These are phyloP conservation scores for Cutaneotrichosporon cyanovorans DNA, from an alignment of 1,284 basidiomycete genomes.

Conservation along the genomic window DNA sequence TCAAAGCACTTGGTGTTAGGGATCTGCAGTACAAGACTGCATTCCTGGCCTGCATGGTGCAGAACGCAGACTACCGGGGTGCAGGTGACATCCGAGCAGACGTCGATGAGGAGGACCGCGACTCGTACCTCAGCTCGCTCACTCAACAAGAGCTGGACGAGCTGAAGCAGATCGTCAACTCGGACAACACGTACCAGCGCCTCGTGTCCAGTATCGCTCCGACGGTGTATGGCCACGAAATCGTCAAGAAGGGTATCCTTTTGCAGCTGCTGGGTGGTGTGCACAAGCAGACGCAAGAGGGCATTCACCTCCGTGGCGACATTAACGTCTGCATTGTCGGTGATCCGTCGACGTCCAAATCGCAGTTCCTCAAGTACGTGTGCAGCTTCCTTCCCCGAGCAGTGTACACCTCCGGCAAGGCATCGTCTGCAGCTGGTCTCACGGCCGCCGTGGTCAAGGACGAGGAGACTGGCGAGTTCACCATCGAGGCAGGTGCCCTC, in stretches of 20 bases:
- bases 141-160: slow-evolving; percentile 94
- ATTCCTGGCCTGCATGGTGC: slow-evolving; percentile 96
- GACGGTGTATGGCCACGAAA: slow-evolving; percentile 96
- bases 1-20: slow-evolving; percentile 89
- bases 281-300: slow-evolving; percentile 92
- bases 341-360: slow-evolving; percentile 94
- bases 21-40: slow-evolving; percentile 98
- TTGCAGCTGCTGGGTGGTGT: slow-evolving; percentile 99
- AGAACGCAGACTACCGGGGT: slow-evolving; percentile 77
- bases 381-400: slow-evolving; percentile 98
- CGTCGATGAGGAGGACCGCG: slow-evolving; percentile 62
- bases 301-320: slow-evolving; percentile 94
- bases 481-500: slow-evolving; percentile 95
- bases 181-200: slow-evolving; percentile 87
- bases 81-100: slow-evolving; percentile 76
- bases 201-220: slow-evolving; percentile 94
- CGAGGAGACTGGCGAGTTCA: slow-evolving; percentile 98
- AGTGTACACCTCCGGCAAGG: slow-evolving; percentile 98
- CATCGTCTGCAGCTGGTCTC: slow-evolving; percentile 95
- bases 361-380: slow-evolving; percentile 97
- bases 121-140: slow-evolving; percentile 75
- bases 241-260: slow-evolving; percentile 96
- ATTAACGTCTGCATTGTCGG: slow-evolving; percentile 98
- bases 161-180: slow-evolving; percentile 85
- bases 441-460: slow-evolving; percentile 98